A percentile compares a stretch with the other conserved stretches of the same genome.
phyloP scores from a whole-genome alignment of 2,329 filamentous ascomycete species.

The Incumbomyces lentus region DNA sequence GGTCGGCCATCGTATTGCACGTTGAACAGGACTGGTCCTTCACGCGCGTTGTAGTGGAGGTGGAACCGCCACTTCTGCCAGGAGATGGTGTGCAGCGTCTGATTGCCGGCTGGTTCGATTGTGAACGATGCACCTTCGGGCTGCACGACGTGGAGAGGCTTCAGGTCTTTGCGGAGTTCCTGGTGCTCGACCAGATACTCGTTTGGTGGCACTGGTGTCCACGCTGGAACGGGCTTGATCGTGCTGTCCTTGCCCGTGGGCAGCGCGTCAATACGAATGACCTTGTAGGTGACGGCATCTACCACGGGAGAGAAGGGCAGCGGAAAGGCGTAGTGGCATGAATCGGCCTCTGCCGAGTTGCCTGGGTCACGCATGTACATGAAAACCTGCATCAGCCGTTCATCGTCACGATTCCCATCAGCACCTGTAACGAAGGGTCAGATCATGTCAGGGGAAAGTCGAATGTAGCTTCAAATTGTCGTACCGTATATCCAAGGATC shows the following conservation, averaged over 20 bases:
- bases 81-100: slow-evolving; percentile 44
- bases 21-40: slow-evolving; percentile 60
- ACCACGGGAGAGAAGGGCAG: slow-evolving; percentile 59
- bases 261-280: slow-evolving; percentile 59
- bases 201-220: slow-evolving; percentile 36
- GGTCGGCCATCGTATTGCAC: slow-evolving; percentile 53
- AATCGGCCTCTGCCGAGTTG: slow-evolving; percentile 50
- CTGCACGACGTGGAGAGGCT: slow-evolving; percentile 54
- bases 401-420: slow-evolving; percentile 41
- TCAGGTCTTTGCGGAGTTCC: slow-evolving; percentile 37
- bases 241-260: slow-evolving; percentile 56
- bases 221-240: slow-evolving; percentile 27
- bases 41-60: slow-evolving; percentile 48
- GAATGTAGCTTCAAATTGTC: slow-evolving; percentile 7
- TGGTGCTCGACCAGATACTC: slow-evolving; percentile 59
- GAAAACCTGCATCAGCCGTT: slow-evolving; percentile 53
- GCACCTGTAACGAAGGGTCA: slow-evolving; percentile 30
- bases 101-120: slow-evolving; percentile 36
- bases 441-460: neutral
- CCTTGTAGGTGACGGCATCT: slow-evolving; percentile 50
- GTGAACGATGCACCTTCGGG: slow-evolving; percentile 55
- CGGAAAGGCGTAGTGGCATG: slow-evolving; percentile 51
- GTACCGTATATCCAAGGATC: slow-evolving; percentile 62
- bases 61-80: slow-evolving; percentile 54
- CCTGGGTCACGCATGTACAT: slow-evolving; percentile 50